phyloP scores from a whole-genome alignment of 2,329 filamentous ascomycete species.

The Pseudocercospora vitis region DNA sequence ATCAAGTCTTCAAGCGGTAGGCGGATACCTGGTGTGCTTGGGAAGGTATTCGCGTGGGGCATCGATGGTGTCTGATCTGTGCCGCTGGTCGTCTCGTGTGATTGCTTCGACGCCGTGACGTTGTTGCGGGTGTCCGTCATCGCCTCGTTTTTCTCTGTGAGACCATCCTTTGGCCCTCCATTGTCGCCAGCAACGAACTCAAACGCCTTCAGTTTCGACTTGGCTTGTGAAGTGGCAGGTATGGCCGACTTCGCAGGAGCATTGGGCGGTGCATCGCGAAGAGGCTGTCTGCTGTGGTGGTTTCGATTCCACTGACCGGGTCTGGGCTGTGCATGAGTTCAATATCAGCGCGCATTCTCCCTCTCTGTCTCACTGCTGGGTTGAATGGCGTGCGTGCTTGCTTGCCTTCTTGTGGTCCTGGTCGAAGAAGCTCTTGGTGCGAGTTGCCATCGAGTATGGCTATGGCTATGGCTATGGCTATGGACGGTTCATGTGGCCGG shows the following conservation, averaged over 20 bases:
- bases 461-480: not conserved
- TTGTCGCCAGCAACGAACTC: constrained; percentile 46
- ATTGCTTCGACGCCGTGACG: not conserved
- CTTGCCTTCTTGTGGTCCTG: constrained; percentile 47
- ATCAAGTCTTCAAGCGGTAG: constrained; percentile 62
- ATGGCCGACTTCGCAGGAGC: constrained; percentile 44
- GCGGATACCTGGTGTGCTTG: constrained; percentile 60
- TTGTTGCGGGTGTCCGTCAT: constrained; percentile 8
- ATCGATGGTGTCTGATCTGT: constrained; percentile 26
- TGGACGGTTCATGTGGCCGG: not conserved
- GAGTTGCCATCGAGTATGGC: constrained; percentile 30
- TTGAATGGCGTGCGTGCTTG: constrained; percentile 41
- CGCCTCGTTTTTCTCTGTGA: constrained; percentile 47
- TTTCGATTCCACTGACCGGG: constrained; percentile 31
- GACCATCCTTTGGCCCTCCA: constrained; percentile 22
- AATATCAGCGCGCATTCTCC: too few species aligned
- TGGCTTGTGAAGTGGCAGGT: constrained; percentile 54
- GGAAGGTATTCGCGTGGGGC: constrained; percentile 42
- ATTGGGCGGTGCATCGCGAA: constrained; percentile 29
- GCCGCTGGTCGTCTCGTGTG: constrained; percentile 6
- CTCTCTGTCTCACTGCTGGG: too few species aligned
- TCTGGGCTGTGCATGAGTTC: constrained; percentile 18
- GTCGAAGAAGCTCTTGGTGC: constrained; percentile 55
- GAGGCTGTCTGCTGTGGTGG: constrained; percentile 20
- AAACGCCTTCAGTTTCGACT: constrained; percentile 57